These are phyloP conservation scores for Colletotrichum sp. DNA, from an alignment of 2,329 filamentous ascomycete species.

Conservation along the genomic window DNA sequence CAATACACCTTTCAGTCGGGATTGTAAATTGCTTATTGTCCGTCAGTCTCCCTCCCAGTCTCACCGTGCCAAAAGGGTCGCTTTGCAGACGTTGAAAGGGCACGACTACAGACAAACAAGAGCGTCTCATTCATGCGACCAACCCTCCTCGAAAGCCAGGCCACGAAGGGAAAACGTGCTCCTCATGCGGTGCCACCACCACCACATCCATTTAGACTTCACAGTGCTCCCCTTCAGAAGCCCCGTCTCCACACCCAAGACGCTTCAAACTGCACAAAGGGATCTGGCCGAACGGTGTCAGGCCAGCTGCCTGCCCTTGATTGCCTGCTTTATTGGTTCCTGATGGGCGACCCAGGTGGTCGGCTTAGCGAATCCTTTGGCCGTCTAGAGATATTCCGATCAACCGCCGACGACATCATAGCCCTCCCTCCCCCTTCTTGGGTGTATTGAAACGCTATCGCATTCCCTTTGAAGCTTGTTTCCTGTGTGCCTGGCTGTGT, in stretches of 20 bases:
- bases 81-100: not conserved
- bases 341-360: not conserved
- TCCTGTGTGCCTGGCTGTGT: not conserved
- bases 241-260: not conserved
- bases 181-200: not conserved
- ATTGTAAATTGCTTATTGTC: not conserved
- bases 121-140: not conserved
- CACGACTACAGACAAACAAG: not conserved
- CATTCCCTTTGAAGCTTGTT: conserved; percentile 4
- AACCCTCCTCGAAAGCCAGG: not conserved
- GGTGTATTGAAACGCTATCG: not conserved
- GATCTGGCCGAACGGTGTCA: not conserved
- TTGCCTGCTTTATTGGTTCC: not conserved
- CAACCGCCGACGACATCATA: not conserved
- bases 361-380: not conserved
- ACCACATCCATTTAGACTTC: not conserved
- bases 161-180: not conserved
- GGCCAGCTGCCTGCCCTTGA: not conserved
- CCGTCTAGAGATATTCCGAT: not conserved
- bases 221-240: not conserved
- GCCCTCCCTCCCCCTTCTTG: not conserved
- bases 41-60: not conserved
- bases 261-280: not conserved
- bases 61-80: not conserved
- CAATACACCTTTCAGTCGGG: not conserved